Base-by-base conservation (phyloP, 2,329 filamentous ascomycete genomes). In the Pyrenochaeta sp. region DNA sequence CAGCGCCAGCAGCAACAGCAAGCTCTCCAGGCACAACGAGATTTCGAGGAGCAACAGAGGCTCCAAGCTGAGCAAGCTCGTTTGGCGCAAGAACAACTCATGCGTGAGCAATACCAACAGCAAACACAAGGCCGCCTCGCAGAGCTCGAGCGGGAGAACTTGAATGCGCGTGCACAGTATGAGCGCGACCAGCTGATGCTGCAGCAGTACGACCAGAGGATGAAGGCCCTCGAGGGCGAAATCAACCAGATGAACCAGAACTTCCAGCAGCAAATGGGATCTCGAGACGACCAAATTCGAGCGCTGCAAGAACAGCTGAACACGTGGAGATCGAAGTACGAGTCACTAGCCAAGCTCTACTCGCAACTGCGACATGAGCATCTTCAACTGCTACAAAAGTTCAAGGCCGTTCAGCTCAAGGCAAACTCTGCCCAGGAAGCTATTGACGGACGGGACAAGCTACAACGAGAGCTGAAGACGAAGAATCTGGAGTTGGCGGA, bases 401-500 rank as follows among this genome's bases (percentile, higher is more conserved):
- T 97, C 81, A 99, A 99, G 85, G 85, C 89, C 6, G 91, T 97
- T 37, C 96, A 98, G 77, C 85, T 98, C 63, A 99, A 98, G 84
- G 95, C 95, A 1, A 93, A 94, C 15, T 98, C 93, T 5, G 95
- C 95, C 0, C 94, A 98, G 75, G 95, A 99, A 80, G 95, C 95
- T 1, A 97, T 98, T 63, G 95, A 98, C 56, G 89, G 87, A 68
- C 90, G 94, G 8, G 95, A 99, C 81, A 97, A 96, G 82, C 85
- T 99, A 51, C 93, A 98, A 81, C 90, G 94, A 34, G 95, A 99
- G 80, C 91, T 99, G 77, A 99, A 99, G 86, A 97, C 94, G 30
- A 99, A 99, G 86, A 99, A 99, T 75, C 83, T 99, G n/a, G 95
- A 99, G 78, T 81, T 99, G 61, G 95, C 95, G 32, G 93, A 98